Evolutionary conservation across 202 grass and related monocot genomes (phyloP).

Genomic region (Sporobolus alterniflorus): DNA sequence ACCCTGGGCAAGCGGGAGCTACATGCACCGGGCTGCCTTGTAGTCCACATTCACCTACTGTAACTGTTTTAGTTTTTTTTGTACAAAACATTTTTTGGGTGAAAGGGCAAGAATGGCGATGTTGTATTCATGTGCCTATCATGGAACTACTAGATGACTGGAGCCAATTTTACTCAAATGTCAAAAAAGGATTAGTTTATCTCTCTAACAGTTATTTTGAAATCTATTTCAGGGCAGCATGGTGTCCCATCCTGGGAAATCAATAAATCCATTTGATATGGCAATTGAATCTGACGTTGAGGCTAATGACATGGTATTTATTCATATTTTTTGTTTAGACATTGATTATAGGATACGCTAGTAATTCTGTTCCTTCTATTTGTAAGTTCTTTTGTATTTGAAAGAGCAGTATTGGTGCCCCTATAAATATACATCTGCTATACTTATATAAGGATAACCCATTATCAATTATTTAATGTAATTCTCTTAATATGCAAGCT

Average conservation of each 20-base stretch:
- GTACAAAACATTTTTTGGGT: not conserved
- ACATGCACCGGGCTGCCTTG: no score
- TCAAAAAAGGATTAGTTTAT: conserved; percentile 12
- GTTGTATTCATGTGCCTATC: not conserved
- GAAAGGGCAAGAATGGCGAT: not conserved
- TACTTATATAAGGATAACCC: no score
- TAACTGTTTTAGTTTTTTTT: not conserved
- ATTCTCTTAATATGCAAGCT: no score
- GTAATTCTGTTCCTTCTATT: conserved; percentile 9
- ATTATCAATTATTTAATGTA: no score
- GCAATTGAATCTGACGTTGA: conserved; percentile 69
- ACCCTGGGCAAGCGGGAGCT: no score
- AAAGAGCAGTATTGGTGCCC: not conserved
- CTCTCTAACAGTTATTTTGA: conserved; percentile 22
- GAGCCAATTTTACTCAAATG: not conserved
- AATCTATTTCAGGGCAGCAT: conserved; percentile 53
- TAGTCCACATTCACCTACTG: not conserved
- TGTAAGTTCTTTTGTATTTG: conserved; percentile 10
- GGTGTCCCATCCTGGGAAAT: conserved; percentile 58
- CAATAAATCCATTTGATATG: conserved; percentile 95
- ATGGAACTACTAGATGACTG: not conserved
- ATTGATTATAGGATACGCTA: not conserved
- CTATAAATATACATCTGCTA: not conserved
- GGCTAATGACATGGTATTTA: conserved; percentile 47
- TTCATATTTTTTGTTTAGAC: not conserved